Evolutionary conservation across 2,329 filamentous ascomycete species (phyloP).

Genomic region (Lecanicillium sp.): DNA sequence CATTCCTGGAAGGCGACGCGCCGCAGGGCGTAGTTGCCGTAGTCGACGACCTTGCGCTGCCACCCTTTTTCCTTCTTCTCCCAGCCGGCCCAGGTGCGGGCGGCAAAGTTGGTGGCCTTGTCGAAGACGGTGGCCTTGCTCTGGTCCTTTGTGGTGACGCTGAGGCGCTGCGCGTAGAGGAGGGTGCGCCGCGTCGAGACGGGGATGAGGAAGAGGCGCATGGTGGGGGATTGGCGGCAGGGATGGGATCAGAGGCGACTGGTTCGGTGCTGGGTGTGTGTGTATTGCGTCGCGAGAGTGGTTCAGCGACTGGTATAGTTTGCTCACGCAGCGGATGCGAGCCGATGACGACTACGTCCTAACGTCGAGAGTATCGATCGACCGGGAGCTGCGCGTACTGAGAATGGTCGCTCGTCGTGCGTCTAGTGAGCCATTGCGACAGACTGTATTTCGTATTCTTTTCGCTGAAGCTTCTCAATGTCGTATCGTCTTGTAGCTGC

Average conservation of each 20-base stretch:
- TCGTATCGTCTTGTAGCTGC: too few relatives aligned
- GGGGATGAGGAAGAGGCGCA: conserved; percentile 92
- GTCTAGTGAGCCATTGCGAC: too few relatives aligned
- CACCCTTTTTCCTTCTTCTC: conserved; percentile 78
- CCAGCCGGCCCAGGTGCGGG: conserved; percentile 77
- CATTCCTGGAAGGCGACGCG: conserved; percentile 96
- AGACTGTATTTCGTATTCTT: too few relatives aligned
- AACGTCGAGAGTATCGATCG: too few relatives aligned
- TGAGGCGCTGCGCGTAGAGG: conserved; percentile 80
- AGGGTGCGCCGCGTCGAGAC: conserved; percentile 87
- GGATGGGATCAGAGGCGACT: not conserved
- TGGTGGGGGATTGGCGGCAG: conserved; percentile 33
- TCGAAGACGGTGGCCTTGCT: conserved; percentile 52
- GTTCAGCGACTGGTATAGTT: too few relatives aligned
- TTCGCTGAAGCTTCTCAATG: too few relatives aligned
- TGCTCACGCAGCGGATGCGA: too few relatives aligned
- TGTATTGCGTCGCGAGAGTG: too few relatives aligned
- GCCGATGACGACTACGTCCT: too few relatives aligned
- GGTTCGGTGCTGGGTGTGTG: not conserved
- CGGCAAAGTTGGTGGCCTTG: conserved; percentile 63
- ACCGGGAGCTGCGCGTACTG: too few relatives aligned
- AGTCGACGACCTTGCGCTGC: conserved; percentile 80
- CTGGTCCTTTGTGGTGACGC: conserved; percentile 46
- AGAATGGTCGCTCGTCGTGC: too few relatives aligned
- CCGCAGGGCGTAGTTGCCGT: conserved; percentile 79